Evolutionary conservation across 306 rosid genomes (phyloP).

Genomic region (Citrullus amarus): DNA sequence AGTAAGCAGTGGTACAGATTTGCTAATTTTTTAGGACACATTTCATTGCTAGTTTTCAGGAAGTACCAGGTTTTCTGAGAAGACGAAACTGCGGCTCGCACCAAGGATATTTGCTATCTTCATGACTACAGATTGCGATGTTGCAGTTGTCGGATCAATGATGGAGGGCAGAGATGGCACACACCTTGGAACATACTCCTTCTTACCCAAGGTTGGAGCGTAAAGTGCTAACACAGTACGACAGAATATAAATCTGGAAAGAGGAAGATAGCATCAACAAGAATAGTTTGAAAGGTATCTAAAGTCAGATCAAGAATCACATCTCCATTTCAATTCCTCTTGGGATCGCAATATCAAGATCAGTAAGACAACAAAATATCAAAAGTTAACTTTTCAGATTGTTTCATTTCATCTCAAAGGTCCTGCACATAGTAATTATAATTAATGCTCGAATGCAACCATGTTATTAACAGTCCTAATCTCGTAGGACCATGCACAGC

Average conservation of each 20-base stretch:
- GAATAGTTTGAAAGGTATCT: background rate
- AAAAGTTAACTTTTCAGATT: background rate
- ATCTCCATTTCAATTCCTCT: background rate
- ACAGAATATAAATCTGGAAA: slow-evolving; percentile 73
- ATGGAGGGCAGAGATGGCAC: slow-evolving; percentile 53
- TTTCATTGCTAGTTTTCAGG: slow-evolving; percentile 18
- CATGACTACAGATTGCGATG: slow-evolving; percentile 32
- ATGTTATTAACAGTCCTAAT: background rate
- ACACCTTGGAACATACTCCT: slow-evolving; percentile 54
- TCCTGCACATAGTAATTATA: background rate
- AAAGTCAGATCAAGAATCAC: background rate
- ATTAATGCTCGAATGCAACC: background rate
- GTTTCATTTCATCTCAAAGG: background rate
- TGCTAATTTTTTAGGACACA: background rate
- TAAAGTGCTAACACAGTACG: slow-evolving; percentile 44
- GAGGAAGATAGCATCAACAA: background rate
- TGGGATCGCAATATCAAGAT: background rate
- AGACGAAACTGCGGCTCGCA: slow-evolving; percentile 36
- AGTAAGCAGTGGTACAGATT: background rate
- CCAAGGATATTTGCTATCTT: slow-evolving; percentile 55
- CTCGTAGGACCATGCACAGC: background rate
- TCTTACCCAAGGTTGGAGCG: slow-evolving; percentile 44
- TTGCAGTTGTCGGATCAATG: slow-evolving; percentile 22
- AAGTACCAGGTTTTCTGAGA: slow-evolving; percentile 32
- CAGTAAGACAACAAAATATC: background rate